phyloP scores from a whole-genome alignment of 2,329 filamentous ascomycete species.

The Pseudocercospora macadamiae region DNA sequence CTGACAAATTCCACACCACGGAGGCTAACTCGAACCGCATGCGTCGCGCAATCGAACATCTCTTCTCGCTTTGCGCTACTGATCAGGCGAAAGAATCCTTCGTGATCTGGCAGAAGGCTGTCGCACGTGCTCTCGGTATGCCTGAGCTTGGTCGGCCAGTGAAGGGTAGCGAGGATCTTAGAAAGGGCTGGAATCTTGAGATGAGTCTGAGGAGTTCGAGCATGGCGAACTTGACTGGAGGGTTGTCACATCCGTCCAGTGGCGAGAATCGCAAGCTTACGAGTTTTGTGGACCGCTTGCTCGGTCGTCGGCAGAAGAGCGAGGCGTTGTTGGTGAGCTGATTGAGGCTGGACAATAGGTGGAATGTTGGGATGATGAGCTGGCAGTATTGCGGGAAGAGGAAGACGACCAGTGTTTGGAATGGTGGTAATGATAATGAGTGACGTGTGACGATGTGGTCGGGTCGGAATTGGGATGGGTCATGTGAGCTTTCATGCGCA shows the following conservation, averaged over 20 bases:
- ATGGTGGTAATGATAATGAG: not conserved
- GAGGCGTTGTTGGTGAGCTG: not conserved
- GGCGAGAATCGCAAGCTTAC: slow-evolving; percentile 34
- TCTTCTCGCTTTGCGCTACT: slow-evolving; percentile 34
- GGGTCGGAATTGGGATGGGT: not conserved
- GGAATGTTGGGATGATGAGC: not conserved
- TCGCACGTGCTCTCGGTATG: slow-evolving; percentile 25
- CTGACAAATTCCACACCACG: slow-evolving; percentile 35
- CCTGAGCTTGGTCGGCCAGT: slow-evolving; percentile 31
- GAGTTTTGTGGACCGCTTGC: slow-evolving; percentile 40
- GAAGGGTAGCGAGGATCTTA: slow-evolving; percentile 5
- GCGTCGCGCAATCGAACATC: slow-evolving; percentile 34
- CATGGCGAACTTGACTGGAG: not conserved
- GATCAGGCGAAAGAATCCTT: slow-evolving; percentile 35
- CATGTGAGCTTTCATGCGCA: not conserved
- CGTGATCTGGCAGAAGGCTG: slow-evolving; percentile 35
- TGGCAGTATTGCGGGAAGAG: not conserved
- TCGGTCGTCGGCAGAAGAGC: slow-evolving; percentile 34
- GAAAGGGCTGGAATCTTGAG: slow-evolving; percentile 22
- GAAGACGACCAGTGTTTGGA: too few relatives aligned
- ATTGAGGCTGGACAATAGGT: not conserved
- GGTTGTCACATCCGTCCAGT: slow-evolving; percentile 13
- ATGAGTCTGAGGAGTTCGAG: slow-evolving; percentile 24
- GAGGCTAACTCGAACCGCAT: slow-evolving; percentile 33
- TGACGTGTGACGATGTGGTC: not conserved